A percentile compares a stretch with the other conserved stretches of the same genome.
phyloP scores from a whole-genome alignment of 371 early-diverging fungal species.

The Rhizomucor pusillus region DNA sequence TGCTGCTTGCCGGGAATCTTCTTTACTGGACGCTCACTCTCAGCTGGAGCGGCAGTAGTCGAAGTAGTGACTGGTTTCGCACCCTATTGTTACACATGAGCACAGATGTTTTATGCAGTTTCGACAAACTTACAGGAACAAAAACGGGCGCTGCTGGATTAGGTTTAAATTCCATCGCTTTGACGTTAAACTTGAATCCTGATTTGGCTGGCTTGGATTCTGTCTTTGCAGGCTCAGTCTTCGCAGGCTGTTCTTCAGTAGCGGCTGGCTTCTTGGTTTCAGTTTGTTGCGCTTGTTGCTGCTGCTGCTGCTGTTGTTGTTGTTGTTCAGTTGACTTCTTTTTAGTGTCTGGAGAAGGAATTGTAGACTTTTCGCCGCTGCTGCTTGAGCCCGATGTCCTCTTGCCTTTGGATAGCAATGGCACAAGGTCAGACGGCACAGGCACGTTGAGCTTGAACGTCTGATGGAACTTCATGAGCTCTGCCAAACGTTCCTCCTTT shows the following conservation, averaged over 20 bases:
- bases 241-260: not conserved
- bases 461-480: slow-evolving; percentile 76
- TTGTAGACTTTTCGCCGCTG: not conserved
- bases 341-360: not conserved
- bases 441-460: slow-evolving; percentile 74
- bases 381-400: not conserved
- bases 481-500: slow-evolving; percentile 75
- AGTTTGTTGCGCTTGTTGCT: no score
- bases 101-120: slow-evolving; percentile 1
- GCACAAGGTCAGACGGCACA: slow-evolving; percentile 72
- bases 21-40: not conserved
- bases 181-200: slow-evolving; percentile 79
- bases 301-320: no score
- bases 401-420: slow-evolving; percentile 49
- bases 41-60: not conserved
- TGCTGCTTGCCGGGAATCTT: slow-evolving; percentile 10
- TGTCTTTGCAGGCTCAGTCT: not conserved
- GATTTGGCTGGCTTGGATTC: slow-evolving; percentile 11
- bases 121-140: slow-evolving; percentile 54
- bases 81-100: not conserved
- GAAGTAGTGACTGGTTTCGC: not conserved
- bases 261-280: not conserved
- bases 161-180: slow-evolving; percentile 77
- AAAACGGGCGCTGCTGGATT: slow-evolving; percentile 29
- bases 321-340: not conserved